Conservation (phyloP, 1,284 basidiomycete genomes). For the Xanthoconium separans region DNA sequence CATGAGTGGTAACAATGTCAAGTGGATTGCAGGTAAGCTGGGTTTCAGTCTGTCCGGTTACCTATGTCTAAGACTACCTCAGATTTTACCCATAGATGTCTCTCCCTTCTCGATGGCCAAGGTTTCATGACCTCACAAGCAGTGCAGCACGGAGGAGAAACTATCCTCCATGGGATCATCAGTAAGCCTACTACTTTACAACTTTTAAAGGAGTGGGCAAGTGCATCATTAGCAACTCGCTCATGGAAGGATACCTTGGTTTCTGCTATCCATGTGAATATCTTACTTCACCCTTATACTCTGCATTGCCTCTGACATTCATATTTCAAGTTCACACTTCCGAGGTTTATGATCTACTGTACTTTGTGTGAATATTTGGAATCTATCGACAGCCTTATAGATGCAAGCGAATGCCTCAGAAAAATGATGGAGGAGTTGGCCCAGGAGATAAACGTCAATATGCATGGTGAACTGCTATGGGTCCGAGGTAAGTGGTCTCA, state of each 20-base stretch:
- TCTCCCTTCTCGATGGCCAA: not conserved
- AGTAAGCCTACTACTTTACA: not conserved
- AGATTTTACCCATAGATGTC: not conserved
- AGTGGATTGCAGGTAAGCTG: not conserved
- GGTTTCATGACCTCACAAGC: too few species aligned
- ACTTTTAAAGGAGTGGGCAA: not conserved
- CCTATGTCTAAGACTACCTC: not conserved
- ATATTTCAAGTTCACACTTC: not conserved
- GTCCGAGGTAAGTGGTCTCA: not conserved
- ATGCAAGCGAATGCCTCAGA: not conserved
- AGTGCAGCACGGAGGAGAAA: too few species aligned
- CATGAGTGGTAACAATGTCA: not conserved
- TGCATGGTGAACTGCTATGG: not conserved
- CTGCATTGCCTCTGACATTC: not conserved
- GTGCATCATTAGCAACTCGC: not conserved
- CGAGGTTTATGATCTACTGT: not conserved
- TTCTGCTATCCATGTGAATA: not conserved
- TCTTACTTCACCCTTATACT: rapidly evolving
- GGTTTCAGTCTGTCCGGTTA: not conserved
- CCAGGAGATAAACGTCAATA: not conserved
- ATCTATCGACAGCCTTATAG: not conserved
- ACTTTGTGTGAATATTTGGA: not conserved
- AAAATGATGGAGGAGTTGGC: not conserved
- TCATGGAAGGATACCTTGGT: not conserved
- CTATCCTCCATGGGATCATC: not conserved